A percentile compares a stretch with the other conserved stretches of the same genome.
These are phyloP conservation scores for Davidsoniella neocaledoniae DNA, from an alignment of 2,329 filamentous ascomycete species.

Conservation along the genomic window DNA sequence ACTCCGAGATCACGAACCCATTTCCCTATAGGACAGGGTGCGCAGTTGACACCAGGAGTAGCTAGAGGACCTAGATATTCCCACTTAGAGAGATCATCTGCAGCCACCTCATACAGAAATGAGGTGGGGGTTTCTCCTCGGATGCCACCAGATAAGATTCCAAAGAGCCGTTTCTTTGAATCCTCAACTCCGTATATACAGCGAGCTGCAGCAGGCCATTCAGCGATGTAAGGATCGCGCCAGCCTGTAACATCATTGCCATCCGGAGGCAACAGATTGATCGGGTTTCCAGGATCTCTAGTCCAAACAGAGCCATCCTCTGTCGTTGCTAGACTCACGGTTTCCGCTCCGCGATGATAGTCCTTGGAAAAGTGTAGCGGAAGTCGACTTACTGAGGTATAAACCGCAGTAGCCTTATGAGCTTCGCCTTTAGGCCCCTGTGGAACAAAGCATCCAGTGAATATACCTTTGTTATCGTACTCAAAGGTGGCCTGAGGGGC, in stretches of 20 bases:
- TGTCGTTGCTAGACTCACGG: background rate
- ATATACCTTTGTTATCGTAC: background rate
- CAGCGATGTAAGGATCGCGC: background rate
- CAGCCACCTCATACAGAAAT: background rate
- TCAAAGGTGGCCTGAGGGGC: background rate
- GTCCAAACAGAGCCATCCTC: background rate
- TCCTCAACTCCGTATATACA: background rate
- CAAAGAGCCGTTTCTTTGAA: background rate
- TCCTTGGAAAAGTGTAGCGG: background rate
- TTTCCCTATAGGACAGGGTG: background rate
- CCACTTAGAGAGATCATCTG: background rate
- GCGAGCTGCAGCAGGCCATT: background rate
- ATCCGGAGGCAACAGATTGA: background rate
- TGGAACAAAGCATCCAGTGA: background rate
- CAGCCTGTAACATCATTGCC: background rate
- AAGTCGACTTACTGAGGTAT: background rate
- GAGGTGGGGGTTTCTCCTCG: background rate
- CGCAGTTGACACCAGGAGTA: background rate
- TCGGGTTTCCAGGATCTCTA: background rate
- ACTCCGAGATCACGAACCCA: background rate
- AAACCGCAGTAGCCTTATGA: background rate
- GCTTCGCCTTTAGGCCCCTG: background rate
- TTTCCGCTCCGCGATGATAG: background rate
- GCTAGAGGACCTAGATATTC: background rate
- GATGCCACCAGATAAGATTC: background rate